Conservation (phyloP, 129 eudicot genomes). For the Heracleum sosnowskyi region DNA sequence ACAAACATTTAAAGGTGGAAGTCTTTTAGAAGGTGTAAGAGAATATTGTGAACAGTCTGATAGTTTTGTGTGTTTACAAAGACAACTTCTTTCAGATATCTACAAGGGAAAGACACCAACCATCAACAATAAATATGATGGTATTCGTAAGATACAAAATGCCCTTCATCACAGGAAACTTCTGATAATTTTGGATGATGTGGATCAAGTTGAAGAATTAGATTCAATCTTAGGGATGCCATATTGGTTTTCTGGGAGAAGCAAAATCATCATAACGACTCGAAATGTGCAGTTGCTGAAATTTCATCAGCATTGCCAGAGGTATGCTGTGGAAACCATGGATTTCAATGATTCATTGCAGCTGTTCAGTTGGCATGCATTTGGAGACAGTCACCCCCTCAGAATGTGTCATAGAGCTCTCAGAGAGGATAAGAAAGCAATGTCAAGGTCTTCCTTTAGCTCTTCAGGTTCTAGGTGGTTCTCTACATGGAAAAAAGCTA, state of each 20-base stretch:
- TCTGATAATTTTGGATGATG: slow-evolving; percentile 34
- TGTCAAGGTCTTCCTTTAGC: no score
- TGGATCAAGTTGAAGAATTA: slow-evolving; percentile 13
- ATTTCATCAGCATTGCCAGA: not conserved
- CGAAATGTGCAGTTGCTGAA: not conserved
- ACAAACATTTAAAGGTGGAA: not conserved
- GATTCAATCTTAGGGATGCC: slow-evolving; percentile 17
- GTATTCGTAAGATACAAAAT: slow-evolving; percentile 3
- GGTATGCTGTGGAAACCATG: slow-evolving; percentile 10
- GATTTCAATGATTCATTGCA: slow-evolving; percentile 17
- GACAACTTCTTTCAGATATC: slow-evolving; percentile 18
- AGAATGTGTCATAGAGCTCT: no score
- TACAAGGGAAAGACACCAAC: slow-evolving; percentile 10
- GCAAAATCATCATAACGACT: slow-evolving; percentile 32
- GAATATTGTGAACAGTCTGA: not conserved
- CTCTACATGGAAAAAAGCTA: not conserved
- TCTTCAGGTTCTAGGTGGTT: slow-evolving; percentile 28
- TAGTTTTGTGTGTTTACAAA: slow-evolving; percentile 17
- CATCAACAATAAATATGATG: slow-evolving; percentile 11
- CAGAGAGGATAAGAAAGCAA: no score
- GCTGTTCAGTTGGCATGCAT: no score
- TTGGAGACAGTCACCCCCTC: no score
- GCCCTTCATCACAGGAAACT: slow-evolving; percentile 3
- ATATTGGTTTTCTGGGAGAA: slow-evolving; percentile 10
- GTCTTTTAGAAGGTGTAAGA: slow-evolving; percentile 3